A percentile compares a stretch with the other conserved stretches of the same genome.
These are phyloP conservation scores for Xylariaceae sp. DNA, from an alignment of 2,329 filamentous ascomycete genomes.

Conservation along the genomic window DNA sequence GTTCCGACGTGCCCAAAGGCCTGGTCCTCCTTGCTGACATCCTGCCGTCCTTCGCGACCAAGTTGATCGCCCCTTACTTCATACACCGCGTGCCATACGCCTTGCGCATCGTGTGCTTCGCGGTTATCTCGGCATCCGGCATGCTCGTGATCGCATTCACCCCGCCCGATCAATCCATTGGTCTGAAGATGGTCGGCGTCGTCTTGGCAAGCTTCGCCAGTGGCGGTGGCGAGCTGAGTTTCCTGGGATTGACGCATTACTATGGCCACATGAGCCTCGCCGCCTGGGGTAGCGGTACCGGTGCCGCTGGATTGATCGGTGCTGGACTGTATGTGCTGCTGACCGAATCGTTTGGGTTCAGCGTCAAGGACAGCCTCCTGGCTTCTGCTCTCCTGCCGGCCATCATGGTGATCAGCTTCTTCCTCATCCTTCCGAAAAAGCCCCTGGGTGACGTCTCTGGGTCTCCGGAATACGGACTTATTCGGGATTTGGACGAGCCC, in stretches of 20 bases:
- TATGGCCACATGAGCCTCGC: conserved; percentile 85
- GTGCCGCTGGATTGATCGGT: conserved; percentile 80
- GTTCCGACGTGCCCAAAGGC: conserved; percentile 78
- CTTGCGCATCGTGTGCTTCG: conserved; percentile 69
- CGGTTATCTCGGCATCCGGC: conserved; percentile 69
- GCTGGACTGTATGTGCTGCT: conserved; percentile 83
- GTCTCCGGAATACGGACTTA: conserved; percentile 51
- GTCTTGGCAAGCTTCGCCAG: conserved; percentile 79
- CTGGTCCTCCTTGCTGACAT: conserved; percentile 92
- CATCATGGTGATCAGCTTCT: conserved; percentile 84
- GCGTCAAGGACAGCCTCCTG: conserved; percentile 69
- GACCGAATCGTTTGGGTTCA: conserved; percentile 74
- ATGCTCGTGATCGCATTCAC: conserved; percentile 88
- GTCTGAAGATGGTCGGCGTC: conserved; percentile 75
- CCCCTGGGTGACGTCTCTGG: conserved; percentile 51
- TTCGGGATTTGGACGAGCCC: conserved; percentile 44
- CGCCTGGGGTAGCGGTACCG: conserved; percentile 89
- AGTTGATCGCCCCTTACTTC: conserved; percentile 87
- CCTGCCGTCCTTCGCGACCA: conserved; percentile 81
- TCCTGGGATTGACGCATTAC: conserved; percentile 86
- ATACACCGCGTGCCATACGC: conserved; percentile 83
- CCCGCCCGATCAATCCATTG: conserved; percentile 60
- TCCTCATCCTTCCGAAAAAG: conserved; percentile 67
- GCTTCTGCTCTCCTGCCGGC: conserved; percentile 73
- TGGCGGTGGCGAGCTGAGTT: conserved; percentile 85